These are phyloP conservation scores for Alnus rubra DNA, from an alignment of 306 rosid genomes.

Conservation along the genomic window DNA sequence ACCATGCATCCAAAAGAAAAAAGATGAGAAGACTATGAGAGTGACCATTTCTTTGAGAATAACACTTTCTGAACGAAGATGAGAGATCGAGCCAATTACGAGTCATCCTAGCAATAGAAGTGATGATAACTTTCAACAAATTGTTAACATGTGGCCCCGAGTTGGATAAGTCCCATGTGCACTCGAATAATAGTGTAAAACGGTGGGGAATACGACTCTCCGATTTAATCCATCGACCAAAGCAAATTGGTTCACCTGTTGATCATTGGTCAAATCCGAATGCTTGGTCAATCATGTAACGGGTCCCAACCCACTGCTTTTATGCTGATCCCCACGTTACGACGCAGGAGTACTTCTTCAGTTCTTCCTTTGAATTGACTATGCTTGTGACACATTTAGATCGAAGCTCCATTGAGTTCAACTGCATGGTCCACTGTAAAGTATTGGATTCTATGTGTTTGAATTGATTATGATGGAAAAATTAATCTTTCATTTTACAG, in stretches of 20 bases:
- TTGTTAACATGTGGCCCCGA: neutral
- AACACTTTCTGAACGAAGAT: neutral
- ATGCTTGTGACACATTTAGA: neutral
- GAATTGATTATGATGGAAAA: neutral
- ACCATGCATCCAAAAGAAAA: no score
- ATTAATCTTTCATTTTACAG: neutral
- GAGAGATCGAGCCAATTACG: neutral
- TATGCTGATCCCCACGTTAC: neutral
- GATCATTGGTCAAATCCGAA: constrained; percentile 1
- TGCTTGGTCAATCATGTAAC: neutral
- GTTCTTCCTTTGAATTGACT: neutral
- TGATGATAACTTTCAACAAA: neutral
- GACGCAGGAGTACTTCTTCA: no score
- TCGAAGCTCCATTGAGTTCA: neutral
- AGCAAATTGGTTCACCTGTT: no score
- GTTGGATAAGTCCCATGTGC: neutral
- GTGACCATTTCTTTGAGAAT: neutral
- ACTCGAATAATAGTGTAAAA: neutral
- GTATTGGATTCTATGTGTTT: no score
- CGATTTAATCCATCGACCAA: neutral
- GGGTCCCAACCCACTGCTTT: neutral
- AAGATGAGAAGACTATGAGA: no score
- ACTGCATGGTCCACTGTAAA: no score
- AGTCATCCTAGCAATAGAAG: neutral
- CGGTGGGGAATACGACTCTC: neutral